Evolutionary conservation across 2,329 filamentous ascomycete species (phyloP), one percentile per base, ranked within the genome.

Genomic region (Trichoderma afroharzianum): DNA sequence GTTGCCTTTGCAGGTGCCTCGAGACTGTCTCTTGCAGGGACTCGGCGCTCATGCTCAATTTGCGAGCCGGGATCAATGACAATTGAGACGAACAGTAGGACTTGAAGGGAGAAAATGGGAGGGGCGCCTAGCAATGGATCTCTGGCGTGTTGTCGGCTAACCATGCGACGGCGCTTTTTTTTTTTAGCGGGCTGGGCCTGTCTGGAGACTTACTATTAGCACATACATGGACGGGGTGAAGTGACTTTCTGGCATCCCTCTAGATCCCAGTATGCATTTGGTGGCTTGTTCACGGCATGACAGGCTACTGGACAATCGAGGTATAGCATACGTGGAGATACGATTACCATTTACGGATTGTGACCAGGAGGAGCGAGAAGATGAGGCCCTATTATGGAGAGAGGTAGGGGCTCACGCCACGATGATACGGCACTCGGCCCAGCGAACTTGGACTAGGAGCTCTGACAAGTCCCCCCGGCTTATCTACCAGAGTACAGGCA

Each of bases 91-190:
- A 68, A 68, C 66, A 68, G 66, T 39, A 36, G 39, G 66, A 53
- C 66, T 36, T 26, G n/a, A 14, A 59, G 55, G 36, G 33, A 47
- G n/a, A 9, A 9, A 26, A 43, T 30, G 47, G 28, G 18, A 21
- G n/a, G 30, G n/a, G 61, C 39, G 39, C n/a, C 36, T 59, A 33
- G 36, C 28, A 47, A 68, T 43, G 55, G 50, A 39, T 26, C 61
- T 61, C 66, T 68, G 66, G 39, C 39, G 39, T 68, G 57, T 50
- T 18, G 57, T 68, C 66, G 66, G 66, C 36, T 68, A 68, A 68
- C 55, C 66, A 53, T 53, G 21, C 47, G 47, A 53, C 47, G 47
- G 47, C 47, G 47, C n/a, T 36, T n/a, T 43, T n/a, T 43, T n/a
- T 24, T 50, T n/a, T 50, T 24, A 58, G 63, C 50, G 47, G 55